These are phyloP conservation scores for Penicillium canescens DNA, from an alignment of 495 filamentous ascomycete species.

Conservation along the genomic window DNA sequence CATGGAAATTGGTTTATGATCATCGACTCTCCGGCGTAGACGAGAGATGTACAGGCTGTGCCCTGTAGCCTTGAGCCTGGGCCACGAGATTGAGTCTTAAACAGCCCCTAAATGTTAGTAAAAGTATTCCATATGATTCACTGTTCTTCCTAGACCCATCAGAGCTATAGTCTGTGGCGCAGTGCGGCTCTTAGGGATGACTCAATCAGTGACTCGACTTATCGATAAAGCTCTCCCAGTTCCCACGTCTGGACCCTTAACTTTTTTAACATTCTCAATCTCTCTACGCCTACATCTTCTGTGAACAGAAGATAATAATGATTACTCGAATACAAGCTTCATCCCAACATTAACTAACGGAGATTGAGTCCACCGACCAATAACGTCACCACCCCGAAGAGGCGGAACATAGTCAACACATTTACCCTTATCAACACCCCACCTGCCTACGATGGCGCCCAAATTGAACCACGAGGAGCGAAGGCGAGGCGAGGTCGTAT, in stretches of 20 bases:
- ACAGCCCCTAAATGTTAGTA: constrained; percentile 2
- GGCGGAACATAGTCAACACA: constrained; percentile 13
- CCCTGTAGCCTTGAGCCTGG: not conserved
- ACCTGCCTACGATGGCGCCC: constrained; percentile 33
- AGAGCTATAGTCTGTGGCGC: not conserved
- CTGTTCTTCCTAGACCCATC: constrained; percentile 7
- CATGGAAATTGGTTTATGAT: constrained; percentile 29
- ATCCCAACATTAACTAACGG: constrained; percentile 22
- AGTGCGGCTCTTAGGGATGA: constrained; percentile 19
- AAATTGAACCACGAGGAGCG: constrained; percentile 74
- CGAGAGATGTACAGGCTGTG: not conserved
- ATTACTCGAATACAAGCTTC: constrained; percentile 48
- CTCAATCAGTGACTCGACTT: constrained; percentile 33
- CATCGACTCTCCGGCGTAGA: constrained; percentile 4
- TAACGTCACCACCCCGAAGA: constrained; percentile 23
- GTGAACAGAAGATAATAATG: constrained; percentile 33
- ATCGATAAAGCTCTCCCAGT: constrained; percentile 42
- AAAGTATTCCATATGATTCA: constrained; percentile 20
- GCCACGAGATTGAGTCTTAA: no score
- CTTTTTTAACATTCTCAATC: not conserved
- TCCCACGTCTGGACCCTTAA: constrained; percentile 1
- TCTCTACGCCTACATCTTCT: constrained; percentile 4
- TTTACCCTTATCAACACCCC: constrained; percentile 1
- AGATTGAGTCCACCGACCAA: constrained; percentile 21
- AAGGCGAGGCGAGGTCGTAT: constrained; percentile 81